Evolutionary conservation across 1,139 yeast genomes (phyloP).

Genomic region (Candida pseudoviswanathii): DNA sequence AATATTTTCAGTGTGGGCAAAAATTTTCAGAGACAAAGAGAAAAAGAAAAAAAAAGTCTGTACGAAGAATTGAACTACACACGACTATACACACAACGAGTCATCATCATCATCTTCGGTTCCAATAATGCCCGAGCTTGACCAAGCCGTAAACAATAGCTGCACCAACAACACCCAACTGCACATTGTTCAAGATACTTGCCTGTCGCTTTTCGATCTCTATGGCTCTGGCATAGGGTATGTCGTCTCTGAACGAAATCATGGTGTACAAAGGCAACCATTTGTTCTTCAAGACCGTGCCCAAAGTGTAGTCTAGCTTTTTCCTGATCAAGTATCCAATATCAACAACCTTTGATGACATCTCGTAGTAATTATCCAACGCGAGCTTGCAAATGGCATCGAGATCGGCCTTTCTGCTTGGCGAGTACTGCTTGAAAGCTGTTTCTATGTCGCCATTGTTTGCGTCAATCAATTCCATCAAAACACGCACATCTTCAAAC

Average conservation of each 20-base stretch:
- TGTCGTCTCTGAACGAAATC: conserved; percentile 88
- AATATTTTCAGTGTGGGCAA: neutral
- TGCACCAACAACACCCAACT: conserved; percentile 22
- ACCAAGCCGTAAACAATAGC: conserved; percentile 15
- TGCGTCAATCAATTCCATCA: conserved; percentile 57
- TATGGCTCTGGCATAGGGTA: conserved; percentile 73
- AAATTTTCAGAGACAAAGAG: conserved; percentile 4
- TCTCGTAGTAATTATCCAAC: conserved; percentile 78
- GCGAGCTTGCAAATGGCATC: conserved; percentile 79
- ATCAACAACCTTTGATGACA: conserved; percentile 84
- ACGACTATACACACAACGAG: neutral
- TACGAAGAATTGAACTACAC: neutral
- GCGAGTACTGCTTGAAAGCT: conserved; percentile 63
- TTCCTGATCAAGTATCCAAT: conserved; percentile 64
- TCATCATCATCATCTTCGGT: conserved; percentile 1
- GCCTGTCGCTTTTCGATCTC: conserved; percentile 53
- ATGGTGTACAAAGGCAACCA: conserved; percentile 92
- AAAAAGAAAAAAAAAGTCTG: neutral
- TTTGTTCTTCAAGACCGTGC: conserved; percentile 42
- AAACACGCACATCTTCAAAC: conserved; percentile 79
- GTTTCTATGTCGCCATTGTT: conserved; percentile 37
- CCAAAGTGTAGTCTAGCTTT: conserved; percentile 64
- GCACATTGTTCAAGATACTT: conserved; percentile 37
- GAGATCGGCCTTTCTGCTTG: conserved; percentile 62
- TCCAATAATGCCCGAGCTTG: conserved; percentile 9